Base-by-base conservation (phyloP, 78 protist genomes). In the Ministeria vibrans region DNA sequence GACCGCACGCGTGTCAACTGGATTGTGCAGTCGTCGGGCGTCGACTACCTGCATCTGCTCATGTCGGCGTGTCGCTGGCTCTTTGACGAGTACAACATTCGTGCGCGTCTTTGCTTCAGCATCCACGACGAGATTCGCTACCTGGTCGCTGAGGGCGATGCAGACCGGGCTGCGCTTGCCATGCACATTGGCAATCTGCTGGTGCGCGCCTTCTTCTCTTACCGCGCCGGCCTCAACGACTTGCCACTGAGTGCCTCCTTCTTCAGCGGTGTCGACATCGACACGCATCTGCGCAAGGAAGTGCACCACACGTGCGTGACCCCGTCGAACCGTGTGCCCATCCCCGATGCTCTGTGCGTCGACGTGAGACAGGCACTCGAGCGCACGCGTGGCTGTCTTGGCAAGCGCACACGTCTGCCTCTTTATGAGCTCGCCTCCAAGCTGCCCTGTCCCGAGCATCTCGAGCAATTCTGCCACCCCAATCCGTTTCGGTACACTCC, bases 1-100 rank as follows among this genome's bases (percentile, higher is more conserved):
- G 9, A 13, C 2, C 2, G 68, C 30, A 36, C 44, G 28, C 78
- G 78, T 43, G 22, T 83, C 61, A 83, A 83, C 41, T 83, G 87
- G 87, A 81, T 76, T 38, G 81, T 83, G 42, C 87, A 83, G 38
- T 72, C 80, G 22, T 83, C 87, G 11, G 87, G 62, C 32, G 87
- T 83, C 36, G 87, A 83, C 82, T 83, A 71, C 27, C 45, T 83
- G 51, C 87, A 83, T 63, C 77, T 83, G 45, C 28, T 83, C 78
- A 66, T 83, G 34, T 44, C 32, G 22, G 41, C 72, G 34, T 62
- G 71, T 73, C 34, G 41, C 18, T 63, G 71, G 71, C 71, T 63
- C 43, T 27, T 7, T 23, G 42, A 7, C 25, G 43, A 3, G 27
- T 30, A n/a, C 80, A 32, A 42, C 9, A 78, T 41, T 5, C 77